Evolutionary conservation across 2,329 filamentous ascomycete genomes (phyloP).

Genomic region (Arthrobotrys sinensis): DNA sequence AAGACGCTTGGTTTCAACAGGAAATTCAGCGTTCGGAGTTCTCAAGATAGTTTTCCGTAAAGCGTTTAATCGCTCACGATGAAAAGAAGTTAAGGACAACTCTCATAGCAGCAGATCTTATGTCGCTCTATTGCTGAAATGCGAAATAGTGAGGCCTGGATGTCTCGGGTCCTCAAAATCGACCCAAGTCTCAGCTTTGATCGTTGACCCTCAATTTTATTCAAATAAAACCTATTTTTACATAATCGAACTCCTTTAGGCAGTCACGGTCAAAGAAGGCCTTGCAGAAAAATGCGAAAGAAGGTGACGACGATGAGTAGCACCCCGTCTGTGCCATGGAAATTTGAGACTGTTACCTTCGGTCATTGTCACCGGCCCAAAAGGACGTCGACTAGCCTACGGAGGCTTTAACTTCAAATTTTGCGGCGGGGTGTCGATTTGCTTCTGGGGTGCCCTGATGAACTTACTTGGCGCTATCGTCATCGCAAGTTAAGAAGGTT

Average conservation of each 20-base stretch:
- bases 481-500: conserved; percentile 42
- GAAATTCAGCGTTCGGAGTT: conserved; percentile 12
- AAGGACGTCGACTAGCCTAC: conserved; percentile 47
- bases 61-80: conserved; percentile 28
- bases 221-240: conserved; percentile 11
- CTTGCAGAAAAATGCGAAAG: conserved; percentile 39
- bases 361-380: conserved; percentile 35
- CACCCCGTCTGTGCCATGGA: conserved; percentile 29
- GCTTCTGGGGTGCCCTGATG: conserved; percentile 41
- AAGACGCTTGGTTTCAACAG: conserved; percentile 7
- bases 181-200: conserved; percentile 12
- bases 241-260: conserved; percentile 12
- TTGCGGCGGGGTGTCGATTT: conserved; percentile 33
- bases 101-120: conserved; percentile 51
- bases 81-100: conserved; percentile 1
- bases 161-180: conserved; percentile 15
- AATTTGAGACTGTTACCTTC: conserved; percentile 34
- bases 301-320: conserved; percentile 27
- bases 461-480: conserved; percentile 36
- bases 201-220: conserved; percentile 22
- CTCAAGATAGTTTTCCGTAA: conserved; percentile 5
- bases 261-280: conserved; percentile 30
- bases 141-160: conserved; percentile 41
- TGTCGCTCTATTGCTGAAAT: conserved; percentile 57
- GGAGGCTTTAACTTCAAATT: conserved; percentile 37